Percentiles rank a stretch among this genome's conserved stretches.
These are phyloP conservation scores for Apostasia shenzhenica DNA, from an alignment of 106 monocot genomes.

Conservation along the genomic window DNA sequence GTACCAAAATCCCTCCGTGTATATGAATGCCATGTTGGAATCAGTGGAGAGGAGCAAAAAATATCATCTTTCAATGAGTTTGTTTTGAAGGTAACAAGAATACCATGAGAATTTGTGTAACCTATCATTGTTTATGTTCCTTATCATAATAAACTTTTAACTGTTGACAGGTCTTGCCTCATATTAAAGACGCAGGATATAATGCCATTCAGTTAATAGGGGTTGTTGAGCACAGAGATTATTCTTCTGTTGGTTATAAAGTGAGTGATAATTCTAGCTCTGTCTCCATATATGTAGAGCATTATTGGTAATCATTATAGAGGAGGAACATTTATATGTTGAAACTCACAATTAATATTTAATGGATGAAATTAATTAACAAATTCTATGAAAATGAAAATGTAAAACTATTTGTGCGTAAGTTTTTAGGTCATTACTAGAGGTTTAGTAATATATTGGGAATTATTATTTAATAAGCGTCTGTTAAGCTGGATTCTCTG, in stretches of 20 bases:
- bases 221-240: slow-evolving; percentile 81
- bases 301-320: no score
- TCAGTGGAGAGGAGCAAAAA: slow-evolving; percentile 74
- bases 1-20: slow-evolving; percentile 73
- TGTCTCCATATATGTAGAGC: background rate
- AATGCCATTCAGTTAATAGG: slow-evolving; percentile 90
- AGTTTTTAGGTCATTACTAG: no score
- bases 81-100: slow-evolving; percentile 44
- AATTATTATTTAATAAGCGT: no score
- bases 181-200: slow-evolving; percentile 86
- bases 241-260: slow-evolving; percentile 96
- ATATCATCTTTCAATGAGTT: slow-evolving; percentile 92
- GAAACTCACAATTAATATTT: no score
- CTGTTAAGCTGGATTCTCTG: no score
- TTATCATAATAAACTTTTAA: background rate
- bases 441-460: no score
- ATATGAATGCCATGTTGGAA: slow-evolving; percentile 96
- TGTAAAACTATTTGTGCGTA: no score
- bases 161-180: slow-evolving; percentile 62
- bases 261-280: slow-evolving; percentile 22
- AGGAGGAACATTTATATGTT: no score
- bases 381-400: no score
- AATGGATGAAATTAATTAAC: no score
- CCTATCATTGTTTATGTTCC: background rate
- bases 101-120: background rate